A percentile compares a stretch with the other conserved stretches of the same genome.
Evolutionary conservation across 108 stramenopile genomes (phyloP).

Genomic region (Cyclotella sp.): DNA sequence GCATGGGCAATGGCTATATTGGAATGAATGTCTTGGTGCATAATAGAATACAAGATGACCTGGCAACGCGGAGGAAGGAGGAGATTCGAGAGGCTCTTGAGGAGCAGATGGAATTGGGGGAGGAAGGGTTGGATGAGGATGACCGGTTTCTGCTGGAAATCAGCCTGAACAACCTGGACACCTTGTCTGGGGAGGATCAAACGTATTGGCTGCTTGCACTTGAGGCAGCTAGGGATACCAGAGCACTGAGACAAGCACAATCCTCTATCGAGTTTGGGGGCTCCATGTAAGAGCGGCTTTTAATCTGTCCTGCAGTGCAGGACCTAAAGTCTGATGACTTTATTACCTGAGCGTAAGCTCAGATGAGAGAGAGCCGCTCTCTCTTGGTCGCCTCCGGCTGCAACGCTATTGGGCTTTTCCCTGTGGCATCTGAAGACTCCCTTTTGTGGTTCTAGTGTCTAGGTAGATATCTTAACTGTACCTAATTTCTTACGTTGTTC

Average conservation of each 20-base stretch:
- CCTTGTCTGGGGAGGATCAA: no score
- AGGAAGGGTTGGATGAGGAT: background rate
- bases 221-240: no score
- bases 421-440: constrained; percentile 9
- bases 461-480: constrained; percentile 5
- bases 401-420: constrained; percentile 5
- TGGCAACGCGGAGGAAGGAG: constrained; percentile 7
- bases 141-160: constrained; percentile 2
- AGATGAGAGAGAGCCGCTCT: constrained; percentile 12
- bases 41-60: background rate
- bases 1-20: constrained; percentile 10
- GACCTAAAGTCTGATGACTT: background rate
- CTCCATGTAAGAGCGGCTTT: background rate
- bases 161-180: background rate
- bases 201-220: no score
- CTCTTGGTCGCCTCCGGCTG: constrained; percentile 11
- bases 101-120: background rate
- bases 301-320: background rate
- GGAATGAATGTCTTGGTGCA: constrained; percentile 5
- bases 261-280: background rate
- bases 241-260: background rate
- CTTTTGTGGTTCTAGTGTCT: constrained; percentile 6
- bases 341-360: background rate
- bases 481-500: constrained; percentile 12
- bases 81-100: no score